Evolutionary conservation across 1,284 basidiomycete species (phyloP), one percentile per base, ranked within the genome.

Genomic region (Coniferiporia weirii): DNA sequence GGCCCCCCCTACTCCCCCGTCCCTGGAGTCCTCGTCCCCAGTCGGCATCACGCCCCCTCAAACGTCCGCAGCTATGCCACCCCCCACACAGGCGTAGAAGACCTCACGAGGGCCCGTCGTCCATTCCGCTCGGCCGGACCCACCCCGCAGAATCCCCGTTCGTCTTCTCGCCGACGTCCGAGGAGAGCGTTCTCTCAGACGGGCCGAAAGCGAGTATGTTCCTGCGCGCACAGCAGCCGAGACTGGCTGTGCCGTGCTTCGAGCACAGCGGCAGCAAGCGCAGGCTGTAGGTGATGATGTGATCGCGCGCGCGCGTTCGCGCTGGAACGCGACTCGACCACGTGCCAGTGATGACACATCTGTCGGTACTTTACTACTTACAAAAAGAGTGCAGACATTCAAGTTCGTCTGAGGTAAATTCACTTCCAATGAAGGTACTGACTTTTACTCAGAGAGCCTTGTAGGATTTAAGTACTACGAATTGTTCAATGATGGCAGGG

Each of bases 101-200:
- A 40, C 19, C 19, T 9, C 20, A 44, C 49, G 48, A 57, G 15
- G 38, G 20, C 17, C 56, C 50, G 19, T 43, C 47, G 13, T 7
- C 48, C 22, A 32, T 50, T 10, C 47, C 15, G 6, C 51, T 20
- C 22, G 36, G 20, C 7, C 52, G 49, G n/a, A 17, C 19, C 8
- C 32, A 10, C 19, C 53, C 38, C 13, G 44, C 27, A 27, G 27
- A 46, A 12, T 34, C 36, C 7, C 40, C 50, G 6, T 19, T 56
- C 27, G 35, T 48, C 15, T 35, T 43, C n/a, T n/a, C n/a, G n/a
- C n/a, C n/a, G n/a, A 50, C 56, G 2, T 7, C 27, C 17, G 35
- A 46, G 4, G 60, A 54, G 43, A 58, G 56, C 32, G 36, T 54
- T 3, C 19, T 51, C 2, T 54, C 56, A 19, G 22, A 27, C 46